Evolutionary conservation across 345 rosid genomes (phyloP).

Genomic region (Linum lewisii): DNA sequence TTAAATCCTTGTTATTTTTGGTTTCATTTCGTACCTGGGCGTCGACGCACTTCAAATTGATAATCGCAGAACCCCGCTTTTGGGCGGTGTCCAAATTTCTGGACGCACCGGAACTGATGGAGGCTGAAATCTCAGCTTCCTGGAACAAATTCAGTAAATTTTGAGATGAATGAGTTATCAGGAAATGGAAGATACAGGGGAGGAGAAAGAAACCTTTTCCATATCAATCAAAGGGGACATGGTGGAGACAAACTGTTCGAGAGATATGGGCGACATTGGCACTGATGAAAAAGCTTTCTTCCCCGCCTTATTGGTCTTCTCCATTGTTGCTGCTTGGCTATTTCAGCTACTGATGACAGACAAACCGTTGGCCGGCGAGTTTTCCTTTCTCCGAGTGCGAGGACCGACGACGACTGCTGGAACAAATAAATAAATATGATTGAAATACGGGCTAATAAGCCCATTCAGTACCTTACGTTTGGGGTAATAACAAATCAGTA

Average conservation of each 20-base stretch:
- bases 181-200: background rate
- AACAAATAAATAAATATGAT: too few species aligned
- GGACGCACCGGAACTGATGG: slow-evolving; percentile 52
- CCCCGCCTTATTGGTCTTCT: slow-evolving; percentile 25
- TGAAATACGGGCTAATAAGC: too few species aligned
- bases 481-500: too few species aligned
- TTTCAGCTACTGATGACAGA: background rate
- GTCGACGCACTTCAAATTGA: slow-evolving; percentile 73
- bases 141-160: slow-evolving; percentile 11
- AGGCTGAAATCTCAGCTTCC: slow-evolving; percentile 82
- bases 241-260: slow-evolving; percentile 54
- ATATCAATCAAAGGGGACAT: slow-evolving; percentile 63
- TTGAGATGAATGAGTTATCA: background rate
- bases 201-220: slow-evolving; percentile 42
- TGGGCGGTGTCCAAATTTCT: slow-evolving; percentile 59
- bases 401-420: too few species aligned
- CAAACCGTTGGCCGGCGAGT: too few species aligned
- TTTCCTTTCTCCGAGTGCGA: background rate
- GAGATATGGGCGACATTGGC: slow-evolving; percentile 32
- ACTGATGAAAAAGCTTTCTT: slow-evolving; percentile 23
- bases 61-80: slow-evolving; percentile 61
- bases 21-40: slow-evolving; percentile 37
- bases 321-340: background rate
- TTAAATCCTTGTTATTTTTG: background rate
- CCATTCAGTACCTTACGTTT: too few species aligned